phyloP scores from a whole-genome alignment of 2,329 filamentous ascomycete genomes.

The Fusarium aywerte region DNA sequence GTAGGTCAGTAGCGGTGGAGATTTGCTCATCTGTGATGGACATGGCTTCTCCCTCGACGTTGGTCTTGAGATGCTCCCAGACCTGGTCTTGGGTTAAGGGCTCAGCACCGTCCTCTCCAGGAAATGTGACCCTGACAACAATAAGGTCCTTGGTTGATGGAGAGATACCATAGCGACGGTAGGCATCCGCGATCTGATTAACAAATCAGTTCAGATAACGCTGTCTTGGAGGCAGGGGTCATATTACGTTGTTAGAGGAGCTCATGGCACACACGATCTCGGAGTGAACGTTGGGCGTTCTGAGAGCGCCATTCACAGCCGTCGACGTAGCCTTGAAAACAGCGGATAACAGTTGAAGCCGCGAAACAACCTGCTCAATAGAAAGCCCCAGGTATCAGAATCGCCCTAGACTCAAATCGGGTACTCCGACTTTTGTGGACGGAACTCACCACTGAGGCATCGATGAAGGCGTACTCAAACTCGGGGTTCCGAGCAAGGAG shows the following conservation, averaged over 20 bases:
- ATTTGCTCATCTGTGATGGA: slow-evolving; percentile 74
- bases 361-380: slow-evolving; percentile 70
- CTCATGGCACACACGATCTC: slow-evolving; percentile 86
- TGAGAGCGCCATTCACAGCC: slow-evolving; percentile 69
- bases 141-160: slow-evolving; percentile 78
- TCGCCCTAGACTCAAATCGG: slow-evolving; percentile 20
- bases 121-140: slow-evolving; percentile 79
- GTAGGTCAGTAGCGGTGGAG: slow-evolving; percentile 67
- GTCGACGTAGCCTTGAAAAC: slow-evolving; percentile 81
- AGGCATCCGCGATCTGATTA: slow-evolving; percentile 85
- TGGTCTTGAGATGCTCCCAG: slow-evolving; percentile 67
- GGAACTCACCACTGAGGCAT: slow-evolving; percentile 77
- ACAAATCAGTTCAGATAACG: slow-evolving; percentile 15
- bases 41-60: slow-evolving; percentile 70
- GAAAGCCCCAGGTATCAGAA: slow-evolving; percentile 12
- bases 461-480: slow-evolving; percentile 94
- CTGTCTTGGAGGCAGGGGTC: background rate
- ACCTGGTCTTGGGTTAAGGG: slow-evolving; percentile 59
- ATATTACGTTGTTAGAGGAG: slow-evolving; percentile 79
- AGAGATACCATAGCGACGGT: slow-evolving; percentile 85
- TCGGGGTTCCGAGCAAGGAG: slow-evolving; percentile 84
- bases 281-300: slow-evolving; percentile 87
- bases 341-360: slow-evolving; percentile 77
- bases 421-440: slow-evolving; percentile 8
- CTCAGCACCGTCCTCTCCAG: slow-evolving; percentile 56